Base-by-base conservation (phyloP, 108 stramenopile species). In the Heterococcus sp. region DNA sequence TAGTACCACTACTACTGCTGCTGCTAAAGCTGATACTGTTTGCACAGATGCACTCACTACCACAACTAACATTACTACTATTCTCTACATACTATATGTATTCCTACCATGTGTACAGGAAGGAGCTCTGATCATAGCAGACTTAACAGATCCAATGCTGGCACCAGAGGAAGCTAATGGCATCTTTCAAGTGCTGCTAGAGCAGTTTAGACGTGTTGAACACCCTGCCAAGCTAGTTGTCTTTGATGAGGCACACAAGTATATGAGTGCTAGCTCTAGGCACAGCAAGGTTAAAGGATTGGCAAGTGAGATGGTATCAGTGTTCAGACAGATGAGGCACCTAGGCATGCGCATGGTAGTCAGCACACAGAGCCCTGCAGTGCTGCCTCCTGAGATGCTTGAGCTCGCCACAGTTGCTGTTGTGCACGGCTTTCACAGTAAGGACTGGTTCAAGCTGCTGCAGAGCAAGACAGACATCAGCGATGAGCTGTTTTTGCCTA, bases 101-200 rank as follows among this genome's bases (percentile, higher is more conserved):
- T 58, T 58, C 14, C 46, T 8, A 8, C 14, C 46, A 58, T 58
- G 21, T 58, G 8, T 58, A 21, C 46, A 58, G 46, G 14, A 21
- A 58, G 46, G 46, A 58, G 21, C 21, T 8, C 8, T 87, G 33
- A 78, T 84, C 65, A 75, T 87, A 71, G 78, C 82, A 21, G 87
- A 87, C 67, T 38, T 87, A 30, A 87, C 87, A 1, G 87, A 87
- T 37, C 87, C 87, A 0, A 64, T 87, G 21, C 84, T 87, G 8
- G 75, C 82, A 2, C 78, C 84, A 34, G 87, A 77, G 26, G 87
- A 87, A 26, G 87, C 87, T 26, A 87, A 87, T 37, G 74, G 87
- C 26, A 74, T 87, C 39, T 87, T 87, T 70, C 87, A 87, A 37
- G 87, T 87, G 1, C 67, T 87, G 65, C 75, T 84, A 5, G 84